Percentiles rank a stretch among this genome's conserved stretches.
phyloP scores from a whole-genome alignment of 768 basidiomycete genomes.

The Roridomyces roridus region DNA sequence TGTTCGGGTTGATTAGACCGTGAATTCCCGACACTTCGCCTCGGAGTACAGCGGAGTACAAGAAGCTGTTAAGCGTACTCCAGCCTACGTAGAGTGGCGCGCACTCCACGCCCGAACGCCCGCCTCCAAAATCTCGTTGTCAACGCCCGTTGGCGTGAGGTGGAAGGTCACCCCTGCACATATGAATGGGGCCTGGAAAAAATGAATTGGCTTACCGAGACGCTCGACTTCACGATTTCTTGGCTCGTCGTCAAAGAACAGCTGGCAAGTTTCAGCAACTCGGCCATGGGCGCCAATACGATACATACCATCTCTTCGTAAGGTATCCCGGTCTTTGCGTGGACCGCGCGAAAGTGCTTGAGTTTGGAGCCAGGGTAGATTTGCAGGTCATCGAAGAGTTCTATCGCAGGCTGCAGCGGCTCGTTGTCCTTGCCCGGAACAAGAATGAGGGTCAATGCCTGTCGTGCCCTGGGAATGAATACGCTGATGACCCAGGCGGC shows the following conservation, averaged over 20 bases:
- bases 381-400: constrained; percentile 73
- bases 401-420: constrained; percentile 51
- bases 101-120: constrained; percentile 71
- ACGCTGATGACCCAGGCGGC: too few relatives aligned
- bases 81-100: not conserved
- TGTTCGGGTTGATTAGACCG: too few relatives aligned
- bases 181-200: not conserved
- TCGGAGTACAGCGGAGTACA: too few relatives aligned
- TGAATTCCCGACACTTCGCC: too few relatives aligned
- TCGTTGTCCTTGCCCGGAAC: constrained; percentile 47
- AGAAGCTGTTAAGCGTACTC: too few relatives aligned
- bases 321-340: constrained; percentile 75
- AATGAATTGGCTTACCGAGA: constrained; percentile 47
- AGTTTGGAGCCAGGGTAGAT: constrained; percentile 87
- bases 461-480: constrained; percentile 60
- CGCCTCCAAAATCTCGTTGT: constrained; percentile 65
- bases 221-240: constrained; percentile 68
- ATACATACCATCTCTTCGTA: constrained; percentile 77
- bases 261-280: constrained; percentile 34
- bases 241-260: constrained; percentile 77
- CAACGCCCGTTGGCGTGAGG: constrained; percentile 69
- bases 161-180: constrained; percentile 79
- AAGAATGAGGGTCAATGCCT: constrained; percentile 71
- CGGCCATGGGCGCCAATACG: not conserved
- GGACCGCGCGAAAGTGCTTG: constrained; percentile 77